Conservation (phyloP, 192 early-diverging fungal genomes). For the Coemansia sp. region DNA sequence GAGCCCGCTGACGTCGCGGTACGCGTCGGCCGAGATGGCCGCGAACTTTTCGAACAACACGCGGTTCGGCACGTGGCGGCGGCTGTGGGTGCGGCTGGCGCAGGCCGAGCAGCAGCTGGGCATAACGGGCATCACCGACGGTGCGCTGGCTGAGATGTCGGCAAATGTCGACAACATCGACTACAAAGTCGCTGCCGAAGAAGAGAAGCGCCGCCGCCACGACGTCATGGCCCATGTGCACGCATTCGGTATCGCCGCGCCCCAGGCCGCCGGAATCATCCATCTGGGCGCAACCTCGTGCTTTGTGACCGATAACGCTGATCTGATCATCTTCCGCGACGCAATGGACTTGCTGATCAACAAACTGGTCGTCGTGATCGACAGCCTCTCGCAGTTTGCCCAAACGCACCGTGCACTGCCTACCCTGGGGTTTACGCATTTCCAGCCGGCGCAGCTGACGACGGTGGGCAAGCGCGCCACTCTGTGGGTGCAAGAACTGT, state of each 20-base stretch:
- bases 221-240: conserved; percentile 99
- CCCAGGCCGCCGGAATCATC: conserved; percentile 90
- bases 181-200: conserved; percentile 80
- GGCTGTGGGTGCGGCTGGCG: conserved; percentile 93
- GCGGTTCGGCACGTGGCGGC: conserved; percentile 92
- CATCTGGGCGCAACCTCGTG: conserved; percentile 98
- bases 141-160: conserved; percentile 86
- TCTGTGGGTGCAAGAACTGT: conserved; percentile 94
- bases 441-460: conserved; percentile 97
- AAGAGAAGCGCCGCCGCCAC: conserved; percentile 92
- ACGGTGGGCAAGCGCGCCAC: conserved; percentile 97
- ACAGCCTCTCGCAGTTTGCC: conserved; percentile 79
- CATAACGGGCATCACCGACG: conserved; percentile 80
- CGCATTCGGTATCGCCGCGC: conserved; percentile 83
- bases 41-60: conserved; percentile 96
- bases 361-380: conserved; percentile 84
- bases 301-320: conserved; percentile 99
- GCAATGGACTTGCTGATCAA: conserved; percentile 87
- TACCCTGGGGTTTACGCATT: conserved; percentile 97
- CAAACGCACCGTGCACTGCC: conserved; percentile 78
- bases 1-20: conserved; percentile 94
- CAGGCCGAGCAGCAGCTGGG: conserved; percentile 91
- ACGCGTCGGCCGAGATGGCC: conserved; percentile 96
- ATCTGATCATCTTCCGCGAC: conserved; percentile 94
- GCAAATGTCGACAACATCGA: conserved; percentile 86